Evolutionary conservation across 2,329 filamentous ascomycete genomes (phyloP).

Genomic region (Sordariomycetes sp.): DNA sequence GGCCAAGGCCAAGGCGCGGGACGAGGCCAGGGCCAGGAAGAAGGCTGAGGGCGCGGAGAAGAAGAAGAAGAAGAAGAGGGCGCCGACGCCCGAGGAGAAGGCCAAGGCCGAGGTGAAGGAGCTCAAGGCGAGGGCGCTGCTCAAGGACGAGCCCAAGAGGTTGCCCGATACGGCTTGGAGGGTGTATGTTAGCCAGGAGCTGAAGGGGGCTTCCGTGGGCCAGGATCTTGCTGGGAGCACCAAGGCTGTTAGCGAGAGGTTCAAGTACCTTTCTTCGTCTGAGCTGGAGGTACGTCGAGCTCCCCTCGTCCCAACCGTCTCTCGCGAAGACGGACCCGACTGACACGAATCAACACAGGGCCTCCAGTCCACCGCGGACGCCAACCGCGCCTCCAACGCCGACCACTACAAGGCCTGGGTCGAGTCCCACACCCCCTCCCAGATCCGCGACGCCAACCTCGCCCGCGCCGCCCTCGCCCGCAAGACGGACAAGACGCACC

Average conservation of each 20-base stretch:
- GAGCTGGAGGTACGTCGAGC: slow-evolving; percentile 28
- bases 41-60: slow-evolving; percentile 27
- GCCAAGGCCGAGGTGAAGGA: slow-evolving; percentile 13
- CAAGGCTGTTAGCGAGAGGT: slow-evolving; percentile 16
- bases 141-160: slow-evolving; percentile 21
- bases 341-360: slow-evolving; percentile 13
- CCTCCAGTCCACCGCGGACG: slow-evolving; percentile 16
- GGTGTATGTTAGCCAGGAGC: slow-evolving; percentile 19
- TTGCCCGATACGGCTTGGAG: slow-evolving; percentile 20
- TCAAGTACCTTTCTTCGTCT: slow-evolving; percentile 21
- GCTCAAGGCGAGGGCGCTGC: slow-evolving; percentile 26
- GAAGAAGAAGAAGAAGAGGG: slow-evolving; percentile 18
- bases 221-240: slow-evolving; percentile 11
- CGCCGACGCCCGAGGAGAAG: slow-evolving; percentile 23
- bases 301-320: neutral
- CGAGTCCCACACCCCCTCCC: slow-evolving; percentile 21
- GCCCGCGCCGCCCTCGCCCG: slow-evolving; percentile 28
- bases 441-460: slow-evolving; percentile 30
- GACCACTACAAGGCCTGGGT: slow-evolving; percentile 32
- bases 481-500: slow-evolving; percentile 13
- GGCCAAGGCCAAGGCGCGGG: slow-evolving; percentile 23
- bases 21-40: slow-evolving; percentile 13
- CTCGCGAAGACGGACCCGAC: neutral
- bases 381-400: slow-evolving; percentile 27
- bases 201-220: slow-evolving; percentile 11